Conservation (phyloP, 192 early-diverging fungal genomes). For the Coemansia sp. region DNA sequence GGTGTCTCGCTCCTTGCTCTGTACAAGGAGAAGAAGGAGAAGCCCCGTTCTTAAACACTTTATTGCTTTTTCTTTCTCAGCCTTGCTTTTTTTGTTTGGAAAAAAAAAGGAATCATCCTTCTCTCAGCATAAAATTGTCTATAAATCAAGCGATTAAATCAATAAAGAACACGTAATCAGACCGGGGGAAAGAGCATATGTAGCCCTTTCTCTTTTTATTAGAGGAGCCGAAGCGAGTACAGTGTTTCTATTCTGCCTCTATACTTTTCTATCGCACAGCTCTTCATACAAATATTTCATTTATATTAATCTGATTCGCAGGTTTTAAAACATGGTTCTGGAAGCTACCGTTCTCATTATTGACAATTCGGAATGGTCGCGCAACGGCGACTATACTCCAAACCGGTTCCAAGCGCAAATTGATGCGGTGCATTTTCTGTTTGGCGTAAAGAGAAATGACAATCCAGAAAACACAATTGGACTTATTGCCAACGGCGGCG, state of each 20-base stretch:
- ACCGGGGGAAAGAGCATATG: not conserved
- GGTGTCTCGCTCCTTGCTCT: slow-evolving; percentile 98
- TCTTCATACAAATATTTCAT: not conserved
- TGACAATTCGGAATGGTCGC: slow-evolving; percentile 99
- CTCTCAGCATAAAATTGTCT: not conserved
- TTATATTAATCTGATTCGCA: not conserved
- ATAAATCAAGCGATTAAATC: not conserved
- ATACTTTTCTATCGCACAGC: not conserved
- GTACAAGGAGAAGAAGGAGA: slow-evolving; percentile 99
- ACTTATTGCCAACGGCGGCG: slow-evolving; percentile 92
- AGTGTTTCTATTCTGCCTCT: not conserved
- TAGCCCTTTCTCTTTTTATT: not conserved
- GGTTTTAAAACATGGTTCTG: slow-evolving; percentile 71
- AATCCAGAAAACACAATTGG: slow-evolving; percentile 98
- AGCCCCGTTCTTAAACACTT: slow-evolving; percentile 83
- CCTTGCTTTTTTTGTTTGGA: slow-evolving; percentile 2
- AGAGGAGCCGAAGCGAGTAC: too few relatives aligned
- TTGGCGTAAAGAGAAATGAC: slow-evolving; percentile 82
- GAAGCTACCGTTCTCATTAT: slow-evolving; percentile 90
- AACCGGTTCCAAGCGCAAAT: slow-evolving; percentile 90
- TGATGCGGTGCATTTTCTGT: slow-evolving; percentile 90
- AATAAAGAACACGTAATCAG: not conserved
- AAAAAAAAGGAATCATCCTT: not conserved
- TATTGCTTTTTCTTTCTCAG: slow-evolving; percentile 9
- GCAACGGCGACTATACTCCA: slow-evolving; percentile 97